Evolutionary conservation across 129 eudicot genomes (phyloP), one percentile per base, ranked within the genome.

Genomic region (Tagetes erecta): DNA sequence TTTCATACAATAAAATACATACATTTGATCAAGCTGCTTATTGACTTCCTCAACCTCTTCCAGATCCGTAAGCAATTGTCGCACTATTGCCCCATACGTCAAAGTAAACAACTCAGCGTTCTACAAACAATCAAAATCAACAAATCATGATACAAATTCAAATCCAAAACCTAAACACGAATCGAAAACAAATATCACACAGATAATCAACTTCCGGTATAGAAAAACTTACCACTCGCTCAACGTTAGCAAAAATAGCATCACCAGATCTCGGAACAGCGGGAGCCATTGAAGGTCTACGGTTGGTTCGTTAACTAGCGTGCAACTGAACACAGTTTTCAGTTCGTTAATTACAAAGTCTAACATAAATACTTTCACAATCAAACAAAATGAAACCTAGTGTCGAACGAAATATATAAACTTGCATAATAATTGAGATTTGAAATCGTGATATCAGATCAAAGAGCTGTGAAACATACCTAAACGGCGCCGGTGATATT

Each of bases 11-110:
- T 6, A 30, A 66, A 7, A 11, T 35, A 72, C 1, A 77, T 72
- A 93, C 98, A 93, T 93, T 80, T 93, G 98, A 83, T 93, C 98
- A 9, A 93, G 98, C 84, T 93, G 98, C 73, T 93, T 93, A 77
- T 93, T 93, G 72, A 90, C 98, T 80, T 93, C 97, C 65, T 90
- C 98, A 67, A 93, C 98, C 80, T 93, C 98, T 70, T 93, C 98
- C 78, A 93, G 92, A 93, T 93, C 98, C 49, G 98, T 93, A 5
- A 93, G 77, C 84, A 93, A 70, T 59, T 93, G 98, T 8, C 98
- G 90, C 30, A 93, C 98, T 20, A 93, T 90, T 13, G 98, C 98
- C 2, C 97, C 98, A 62, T 93, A 93, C 31, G 98, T 93, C 66
- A 90, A 71, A 34, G 98, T 93, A 73, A 93, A 90, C 68, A 93